Evolutionary conservation across 176 grass and related monocot species (phyloP), one percentile per base, ranked within the genome.

Genomic region (Melocanna baccifera): DNA sequence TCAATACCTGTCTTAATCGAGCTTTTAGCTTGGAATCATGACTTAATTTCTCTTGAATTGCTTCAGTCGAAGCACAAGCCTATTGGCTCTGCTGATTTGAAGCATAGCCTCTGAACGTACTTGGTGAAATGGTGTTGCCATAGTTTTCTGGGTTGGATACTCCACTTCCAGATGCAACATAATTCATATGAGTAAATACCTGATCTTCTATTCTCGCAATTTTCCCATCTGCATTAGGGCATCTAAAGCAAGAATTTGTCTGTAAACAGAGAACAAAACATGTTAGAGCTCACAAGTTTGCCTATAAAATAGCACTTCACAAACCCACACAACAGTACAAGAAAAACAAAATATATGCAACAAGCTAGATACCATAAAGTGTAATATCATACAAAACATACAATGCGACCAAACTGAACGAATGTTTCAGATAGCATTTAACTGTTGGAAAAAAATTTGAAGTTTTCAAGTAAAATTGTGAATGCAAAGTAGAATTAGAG

Each of bases 261-360:
- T 88, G 80, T 23, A 61, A 78, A 65, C 34, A 80, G 64, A 61
- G 65, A 86, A 15, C 52, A 40, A 16, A 69, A 70, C 52, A 46
- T 47, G 41, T 63, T 62, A 63, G 16, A 83, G 75, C 14, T 83
- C 18, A 76, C 45, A 68, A 50, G 62, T 76, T 78, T 25, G 0
- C 23, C 67, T 20, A 37, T 61, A 71, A 57, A 73, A 79, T 39
- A 71, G 20, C 52, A 79, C 26, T 66, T 69, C 52, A 62, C 6
- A 71, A 36, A 28, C 53, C 25, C 12, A 79, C 8, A 50, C 28
- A 79, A 29, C 29, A 71, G 9, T 29, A 42, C 34, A 9, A 62
- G 48, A 37, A 70, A n/a, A 48, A 34, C 29, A 83, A 69, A 26
- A 47, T 20, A 12, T 1, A 30, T 34, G 39, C 22, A 50, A 43